Evolutionary conservation across 257 asterid genomes (phyloP).

Genomic region (Jacaranda copaia): DNA sequence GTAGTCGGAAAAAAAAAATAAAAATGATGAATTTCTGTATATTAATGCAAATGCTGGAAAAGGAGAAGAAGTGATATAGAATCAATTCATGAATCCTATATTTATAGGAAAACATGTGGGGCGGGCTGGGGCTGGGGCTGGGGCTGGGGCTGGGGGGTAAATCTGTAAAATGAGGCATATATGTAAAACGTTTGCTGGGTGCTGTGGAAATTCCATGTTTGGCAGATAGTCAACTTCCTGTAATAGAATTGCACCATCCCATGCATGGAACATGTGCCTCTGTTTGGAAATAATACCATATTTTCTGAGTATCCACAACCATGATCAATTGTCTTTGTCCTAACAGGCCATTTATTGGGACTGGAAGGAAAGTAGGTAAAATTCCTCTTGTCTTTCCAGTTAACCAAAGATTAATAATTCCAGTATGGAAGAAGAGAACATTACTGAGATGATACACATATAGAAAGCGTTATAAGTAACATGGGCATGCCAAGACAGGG

Average conservation of each 20-base stretch:
- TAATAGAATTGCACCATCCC: slow-evolving; percentile 32
- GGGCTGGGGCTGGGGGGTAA: neutral
- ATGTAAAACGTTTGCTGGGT: neutral
- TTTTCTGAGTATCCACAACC: neutral
- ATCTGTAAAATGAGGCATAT: neutral
- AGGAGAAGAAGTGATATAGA: neutral
- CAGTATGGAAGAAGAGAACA: too few species aligned
- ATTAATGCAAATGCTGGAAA: neutral
- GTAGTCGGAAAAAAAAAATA: too few species aligned
- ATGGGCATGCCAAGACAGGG: too few species aligned
- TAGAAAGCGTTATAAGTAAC: too few species aligned
- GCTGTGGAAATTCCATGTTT: slow-evolving; percentile 13
- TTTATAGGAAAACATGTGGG: slow-evolving; percentile 7
- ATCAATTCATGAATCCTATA: neutral
- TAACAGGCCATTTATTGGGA: neutral
- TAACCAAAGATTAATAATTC: too few species aligned
- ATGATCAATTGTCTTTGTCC: neutral
- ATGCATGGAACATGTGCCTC: neutral
- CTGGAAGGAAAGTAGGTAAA: neutral
- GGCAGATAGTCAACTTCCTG: neutral
- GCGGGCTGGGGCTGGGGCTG: neutral
- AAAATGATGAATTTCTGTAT: neutral
- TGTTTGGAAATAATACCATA: neutral
- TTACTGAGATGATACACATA: too few species aligned
- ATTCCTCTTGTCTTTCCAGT: too few species aligned